phyloP scores from a whole-genome alignment of 768 basidiomycete genomes.

The Podaxis mareebaensis region DNA sequence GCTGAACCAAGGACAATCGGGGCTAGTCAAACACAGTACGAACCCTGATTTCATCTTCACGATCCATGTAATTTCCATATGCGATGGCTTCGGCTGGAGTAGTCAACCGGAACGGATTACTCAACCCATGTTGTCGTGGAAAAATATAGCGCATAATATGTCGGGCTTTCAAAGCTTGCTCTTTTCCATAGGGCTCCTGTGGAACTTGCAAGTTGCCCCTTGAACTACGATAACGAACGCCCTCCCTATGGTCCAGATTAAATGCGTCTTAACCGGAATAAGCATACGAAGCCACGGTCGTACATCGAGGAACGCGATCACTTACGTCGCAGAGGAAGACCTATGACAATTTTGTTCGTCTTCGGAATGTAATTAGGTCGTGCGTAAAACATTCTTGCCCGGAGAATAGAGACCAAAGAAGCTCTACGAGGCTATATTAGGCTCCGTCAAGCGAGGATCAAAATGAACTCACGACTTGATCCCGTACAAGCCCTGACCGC shows the following conservation, averaged over 20 bases:
- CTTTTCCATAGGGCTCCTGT: too few species aligned
- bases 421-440: conserved; percentile 37
- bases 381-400: conserved; percentile 68
- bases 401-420: conserved; percentile 51
- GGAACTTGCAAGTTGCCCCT: background rate
- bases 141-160: conserved; percentile 85
- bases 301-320: background rate
- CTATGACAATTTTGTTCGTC: conserved; percentile 53
- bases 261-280: conserved; percentile 52
- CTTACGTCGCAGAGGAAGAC: conserved; percentile 71
- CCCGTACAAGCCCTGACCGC: background rate
- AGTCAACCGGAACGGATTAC: conserved; percentile 51
- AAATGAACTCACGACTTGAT: conserved; percentile 3
- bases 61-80: conserved; percentile 55
- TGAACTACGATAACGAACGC: background rate
- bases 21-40: background rate
- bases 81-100: conserved; percentile 26
- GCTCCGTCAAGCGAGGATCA: background rate
- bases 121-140: conserved; percentile 72
- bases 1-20: background rate
- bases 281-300: conserved; percentile 3
- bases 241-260: conserved; percentile 38
- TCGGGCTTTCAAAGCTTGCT: conserved; percentile 52
- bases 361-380: conserved; percentile 55
- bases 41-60: conserved; percentile 74